Conservation (phyloP, 345 rosid species). For the Clausena lansium region DNA sequence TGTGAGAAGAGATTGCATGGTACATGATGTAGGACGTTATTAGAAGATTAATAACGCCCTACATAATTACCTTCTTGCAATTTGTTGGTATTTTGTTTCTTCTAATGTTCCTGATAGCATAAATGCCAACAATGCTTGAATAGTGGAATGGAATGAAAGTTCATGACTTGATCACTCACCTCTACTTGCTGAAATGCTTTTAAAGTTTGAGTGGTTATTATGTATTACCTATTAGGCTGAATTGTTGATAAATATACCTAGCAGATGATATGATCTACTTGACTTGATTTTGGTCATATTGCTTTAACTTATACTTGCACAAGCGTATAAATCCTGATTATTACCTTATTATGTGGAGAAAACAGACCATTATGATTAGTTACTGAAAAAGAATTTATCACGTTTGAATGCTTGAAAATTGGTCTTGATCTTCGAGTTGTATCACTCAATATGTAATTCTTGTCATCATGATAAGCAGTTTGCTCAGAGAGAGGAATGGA, state of each 20-base stretch:
- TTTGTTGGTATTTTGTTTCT: neutral
- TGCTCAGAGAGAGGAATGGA: constrained; percentile 91
- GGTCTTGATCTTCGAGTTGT: neutral
- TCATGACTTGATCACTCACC: neutral
- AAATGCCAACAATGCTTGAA: neutral
- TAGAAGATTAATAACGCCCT: too few relatives aligned
- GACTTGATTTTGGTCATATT: neutral
- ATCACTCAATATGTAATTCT: constrained; percentile 1
- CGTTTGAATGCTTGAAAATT: neutral
- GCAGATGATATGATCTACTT: neutral
- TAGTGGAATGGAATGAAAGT: neutral
- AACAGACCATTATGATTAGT: neutral
- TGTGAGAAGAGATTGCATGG: neutral
- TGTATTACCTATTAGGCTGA: neutral
- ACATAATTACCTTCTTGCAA: too few relatives aligned
- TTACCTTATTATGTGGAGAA: neutral
- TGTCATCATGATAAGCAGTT: constrained; percentile 54
- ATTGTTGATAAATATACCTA: neutral
- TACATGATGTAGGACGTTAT: too few relatives aligned
- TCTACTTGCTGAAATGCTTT: neutral
- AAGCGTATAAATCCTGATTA: neutral
- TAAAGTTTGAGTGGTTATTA: neutral
- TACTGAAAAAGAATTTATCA: neutral
- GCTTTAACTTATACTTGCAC: neutral
- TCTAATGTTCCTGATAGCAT: neutral